phyloP scores from a whole-genome alignment of 2,329 filamentous ascomycete genomes.

The Onygenales sp. region DNA sequence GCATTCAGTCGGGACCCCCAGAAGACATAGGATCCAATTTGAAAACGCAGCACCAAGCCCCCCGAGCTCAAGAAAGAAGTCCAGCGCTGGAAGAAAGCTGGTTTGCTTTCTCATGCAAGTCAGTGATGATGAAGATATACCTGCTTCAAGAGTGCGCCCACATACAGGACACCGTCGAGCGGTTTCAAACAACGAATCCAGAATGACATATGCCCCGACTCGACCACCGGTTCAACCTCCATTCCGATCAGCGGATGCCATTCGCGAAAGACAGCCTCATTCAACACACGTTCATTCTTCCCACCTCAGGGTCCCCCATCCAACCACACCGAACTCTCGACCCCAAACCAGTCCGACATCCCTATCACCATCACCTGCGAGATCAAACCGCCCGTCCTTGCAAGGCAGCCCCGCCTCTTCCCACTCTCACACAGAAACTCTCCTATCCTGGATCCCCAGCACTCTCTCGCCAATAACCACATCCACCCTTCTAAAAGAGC shows the following conservation, averaged over 20 bases:
- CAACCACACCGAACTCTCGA: background rate
- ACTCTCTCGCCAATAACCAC: constrained; percentile 57
- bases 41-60: background rate
- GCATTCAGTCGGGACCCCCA: constrained; percentile 2
- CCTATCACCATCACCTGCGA: constrained; percentile 6
- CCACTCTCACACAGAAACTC: constrained; percentile 31
- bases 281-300: background rate
- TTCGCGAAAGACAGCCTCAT: background rate
- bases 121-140: constrained; percentile 20
- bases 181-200: background rate
- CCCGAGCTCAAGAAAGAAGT: constrained; percentile 13
- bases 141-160: constrained; percentile 16
- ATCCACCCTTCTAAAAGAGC: constrained; percentile 63
- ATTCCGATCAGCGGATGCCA: background rate
- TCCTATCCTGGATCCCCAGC: constrained; percentile 61
- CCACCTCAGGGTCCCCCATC: background rate
- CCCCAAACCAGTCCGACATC: background rate
- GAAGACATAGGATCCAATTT: background rate
- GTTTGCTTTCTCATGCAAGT: constrained; percentile 28
- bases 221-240: background rate
- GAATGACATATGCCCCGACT: background rate
- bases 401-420: constrained; percentile 11
- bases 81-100: constrained; percentile 13
- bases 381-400: constrained; percentile 8
- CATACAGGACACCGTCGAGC: constrained; percentile 7